Conservation (phyloP, 2,329 filamentous ascomycete species). For the Plectosphaerella cucumerina region DNA sequence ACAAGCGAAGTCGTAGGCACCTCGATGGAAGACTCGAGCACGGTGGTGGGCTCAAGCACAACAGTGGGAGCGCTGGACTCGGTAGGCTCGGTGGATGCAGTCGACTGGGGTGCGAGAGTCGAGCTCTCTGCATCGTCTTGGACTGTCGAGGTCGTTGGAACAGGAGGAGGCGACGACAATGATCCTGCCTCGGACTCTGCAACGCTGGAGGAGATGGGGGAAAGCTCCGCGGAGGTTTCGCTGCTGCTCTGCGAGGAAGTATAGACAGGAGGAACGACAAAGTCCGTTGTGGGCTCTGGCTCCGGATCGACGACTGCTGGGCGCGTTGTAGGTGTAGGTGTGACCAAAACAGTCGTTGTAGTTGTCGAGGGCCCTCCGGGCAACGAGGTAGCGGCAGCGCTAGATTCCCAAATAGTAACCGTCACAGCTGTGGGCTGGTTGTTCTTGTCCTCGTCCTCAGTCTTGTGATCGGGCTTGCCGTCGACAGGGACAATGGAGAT, state of each 20-base stretch:
- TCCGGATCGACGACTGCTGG: not conserved
- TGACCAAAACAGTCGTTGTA: not conserved
- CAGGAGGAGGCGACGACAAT: not conserved
- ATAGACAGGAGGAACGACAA: not conserved
- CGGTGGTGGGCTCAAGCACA: no score
- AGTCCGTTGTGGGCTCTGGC: not conserved
- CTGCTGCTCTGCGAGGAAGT: not conserved
- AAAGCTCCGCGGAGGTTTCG: not conserved
- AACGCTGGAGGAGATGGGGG: not conserved
- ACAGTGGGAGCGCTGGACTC: not conserved
- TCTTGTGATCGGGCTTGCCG: constrained; percentile 6
- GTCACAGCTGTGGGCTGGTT: constrained; percentile 1
- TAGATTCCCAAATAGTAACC: constrained; percentile 6
- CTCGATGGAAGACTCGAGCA: no score
- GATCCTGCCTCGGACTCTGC: not conserved
- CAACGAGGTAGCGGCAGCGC: not conserved
- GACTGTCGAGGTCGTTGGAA: not conserved
- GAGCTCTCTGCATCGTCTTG: not conserved
- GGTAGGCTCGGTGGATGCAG: constrained; percentile 6
- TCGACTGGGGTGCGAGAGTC: not conserved
- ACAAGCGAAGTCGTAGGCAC: not conserved
- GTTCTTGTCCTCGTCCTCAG: no score
- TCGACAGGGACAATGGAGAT: constrained; percentile 24
- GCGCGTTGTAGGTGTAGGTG: not conserved
- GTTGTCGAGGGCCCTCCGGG: not conserved